Evolutionary conservation across 2,329 filamentous ascomycete species (phyloP).

Genomic region (Claviceps lovelessii): DNA sequence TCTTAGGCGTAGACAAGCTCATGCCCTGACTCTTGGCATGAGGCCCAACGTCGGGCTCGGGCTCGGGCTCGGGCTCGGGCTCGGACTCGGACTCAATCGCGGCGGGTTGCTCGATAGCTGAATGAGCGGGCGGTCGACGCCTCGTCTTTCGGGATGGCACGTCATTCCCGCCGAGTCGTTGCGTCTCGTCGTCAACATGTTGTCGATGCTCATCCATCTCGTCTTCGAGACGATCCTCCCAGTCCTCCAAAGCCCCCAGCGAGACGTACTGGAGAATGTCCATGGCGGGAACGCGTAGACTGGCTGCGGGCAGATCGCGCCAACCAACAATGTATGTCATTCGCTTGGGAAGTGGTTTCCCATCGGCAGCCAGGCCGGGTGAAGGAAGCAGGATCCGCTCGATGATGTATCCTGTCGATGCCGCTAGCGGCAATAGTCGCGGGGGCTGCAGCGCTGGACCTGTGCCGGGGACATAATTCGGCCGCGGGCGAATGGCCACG

Average conservation of each 20-base stretch:
- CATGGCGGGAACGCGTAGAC: conserved; percentile 31
- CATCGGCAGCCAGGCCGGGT: conserved; percentile 17
- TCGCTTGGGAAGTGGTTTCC: conserved; percentile 24
- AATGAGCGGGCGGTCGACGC: conserved; percentile 16
- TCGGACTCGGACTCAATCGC: conserved; percentile 14
- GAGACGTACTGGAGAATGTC: conserved; percentile 45
- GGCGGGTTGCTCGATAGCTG: conserved; percentile 11
- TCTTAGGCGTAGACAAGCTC: conserved; percentile 22
- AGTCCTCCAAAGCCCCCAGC: conserved; percentile 39
- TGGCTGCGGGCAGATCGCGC: conserved; percentile 35
- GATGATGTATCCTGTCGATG: conserved; percentile 43
- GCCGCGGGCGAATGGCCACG: conserved; percentile 5
- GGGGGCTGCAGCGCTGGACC: conserved; percentile 34
- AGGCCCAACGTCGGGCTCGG: conserved; percentile 2
- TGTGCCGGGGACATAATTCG: conserved; percentile 29
- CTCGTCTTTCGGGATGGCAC: conserved; percentile 8
- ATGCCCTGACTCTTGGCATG: conserved; percentile 18
- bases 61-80: background rate
- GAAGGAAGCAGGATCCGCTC: conserved; percentile 35
- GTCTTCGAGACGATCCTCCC: conserved; percentile 33
- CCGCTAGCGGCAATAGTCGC: conserved; percentile 31
- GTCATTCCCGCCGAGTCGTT: conserved; percentile 6
- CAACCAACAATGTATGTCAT: conserved; percentile 42
- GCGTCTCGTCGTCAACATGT: conserved; percentile 13
- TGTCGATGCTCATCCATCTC: conserved; percentile 26